Evolutionary conservation across 805 yeast genomes (phyloP), one percentile per base, ranked within the genome.

Genomic region (Suhomyces faveliae): DNA sequence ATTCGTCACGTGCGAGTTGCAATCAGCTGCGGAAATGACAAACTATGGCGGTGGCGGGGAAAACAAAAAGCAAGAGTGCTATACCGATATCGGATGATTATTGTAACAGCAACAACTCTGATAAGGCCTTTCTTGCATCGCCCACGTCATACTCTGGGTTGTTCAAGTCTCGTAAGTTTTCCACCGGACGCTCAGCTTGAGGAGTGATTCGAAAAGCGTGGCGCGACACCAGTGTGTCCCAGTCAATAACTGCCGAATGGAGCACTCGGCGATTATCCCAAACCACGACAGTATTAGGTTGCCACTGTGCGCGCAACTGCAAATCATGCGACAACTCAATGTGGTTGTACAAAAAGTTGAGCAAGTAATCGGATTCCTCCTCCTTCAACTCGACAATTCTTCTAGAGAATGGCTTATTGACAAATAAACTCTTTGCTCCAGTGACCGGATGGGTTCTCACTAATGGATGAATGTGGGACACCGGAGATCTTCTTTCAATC

Each of bases 211-310:
- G 78, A 60, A 83, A 81, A 8, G 87, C 87, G 55, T 86, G 92
- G 64, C 94, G 79, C 20, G 80, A 73, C 35, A 76, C 79, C 13
- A 85, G 83, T 40, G 78, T 73, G 54, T 79, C 85, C 84, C 88
- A 86, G 58, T 87, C 92, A 47, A 80, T 77, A 13, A 83, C 74
- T 12, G 90, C 89, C 11, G 87, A 72, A 63, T 87, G 94, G 21
- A 78, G 67, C 8, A 82, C 78, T 59, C 85, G 73, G 62, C 94
- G 80, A 73, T 87, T 87, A 60, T 87, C 94, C 92, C 92, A 87
- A 22, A 85, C 65, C 15, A 83, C 88, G 44, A 87, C 85, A 1
- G 89, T 78, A 43, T 78, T 77, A 45, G 84, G 83, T 60, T 81
- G 84, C 87, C 89, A 87, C 46, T 65, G 74, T 40, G 88, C 87